These are phyloP conservation scores for Ceratocystis cacaofunesta DNA, from an alignment of 2,329 filamentous ascomycete genomes.

Conservation along the genomic window DNA sequence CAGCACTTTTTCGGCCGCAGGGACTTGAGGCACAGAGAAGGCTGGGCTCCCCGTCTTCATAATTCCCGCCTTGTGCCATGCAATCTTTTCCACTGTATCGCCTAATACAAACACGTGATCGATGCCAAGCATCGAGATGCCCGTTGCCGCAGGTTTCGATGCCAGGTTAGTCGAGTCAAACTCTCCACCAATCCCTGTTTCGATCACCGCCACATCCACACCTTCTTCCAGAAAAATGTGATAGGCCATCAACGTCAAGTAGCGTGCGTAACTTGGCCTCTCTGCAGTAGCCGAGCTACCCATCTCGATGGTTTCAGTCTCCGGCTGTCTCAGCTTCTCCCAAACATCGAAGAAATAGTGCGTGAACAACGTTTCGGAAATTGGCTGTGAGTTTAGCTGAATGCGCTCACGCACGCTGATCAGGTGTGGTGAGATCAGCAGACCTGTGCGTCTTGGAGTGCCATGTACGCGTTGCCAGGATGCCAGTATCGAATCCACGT, in stretches of 20 bases:
- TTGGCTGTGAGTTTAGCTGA: conserved; percentile 42
- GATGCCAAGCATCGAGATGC: conserved; percentile 51
- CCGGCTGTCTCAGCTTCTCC: conserved; percentile 35
- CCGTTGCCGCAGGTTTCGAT: conserved; percentile 39
- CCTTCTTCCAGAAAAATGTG: conserved; percentile 50
- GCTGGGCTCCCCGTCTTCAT: conserved; percentile 46
- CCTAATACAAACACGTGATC: conserved; percentile 53
- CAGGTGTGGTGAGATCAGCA: conserved; percentile 56
- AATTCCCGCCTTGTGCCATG: conserved; percentile 62
- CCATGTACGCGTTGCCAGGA: conserved; percentile 29
- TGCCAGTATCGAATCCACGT: conserved; percentile 46
- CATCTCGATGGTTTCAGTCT: conserved; percentile 21
- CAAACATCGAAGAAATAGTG: conserved; percentile 55
- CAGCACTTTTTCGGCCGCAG: conserved; percentile 33
- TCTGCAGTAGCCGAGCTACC: background rate
- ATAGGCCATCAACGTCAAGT: conserved; percentile 50
- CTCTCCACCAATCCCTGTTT: conserved; percentile 53
- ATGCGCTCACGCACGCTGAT: conserved; percentile 54
- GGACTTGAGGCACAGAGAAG: conserved; percentile 41
- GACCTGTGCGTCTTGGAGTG: conserved; percentile 36
- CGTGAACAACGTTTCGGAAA: conserved; percentile 44
- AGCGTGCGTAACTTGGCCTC: conserved; percentile 45
- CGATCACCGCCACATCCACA: conserved; percentile 48
- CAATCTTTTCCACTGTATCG: conserved; percentile 47
- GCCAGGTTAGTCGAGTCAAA: conserved; percentile 56